Evolutionary conservation across 2,329 filamentous ascomycete genomes (phyloP), one percentile per base, ranked within the genome.

Genomic region (Xylaria sp.): DNA sequence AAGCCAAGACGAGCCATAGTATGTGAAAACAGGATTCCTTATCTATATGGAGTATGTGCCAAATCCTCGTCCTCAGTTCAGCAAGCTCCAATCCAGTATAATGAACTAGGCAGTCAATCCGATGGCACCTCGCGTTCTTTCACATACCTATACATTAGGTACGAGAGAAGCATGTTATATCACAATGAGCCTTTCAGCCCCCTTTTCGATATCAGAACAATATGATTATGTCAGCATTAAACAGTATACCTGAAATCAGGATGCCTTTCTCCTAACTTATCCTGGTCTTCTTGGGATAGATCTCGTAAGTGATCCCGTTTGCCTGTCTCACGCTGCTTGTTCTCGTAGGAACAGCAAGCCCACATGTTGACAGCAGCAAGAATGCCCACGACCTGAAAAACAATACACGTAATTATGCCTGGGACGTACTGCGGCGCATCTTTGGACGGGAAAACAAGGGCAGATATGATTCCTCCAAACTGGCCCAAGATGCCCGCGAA

Each of bases 401-500:
- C 57, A 22, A 56, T 73, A 62, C 72, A 71, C 63, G 56, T 66
- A 47, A 64, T 68, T 39, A 60, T 71, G n/a, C 63, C 69, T 16
- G 51, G 59, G 37, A 63, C 65, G 6, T 68, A 65, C 50, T 72
- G 69, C 42, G 50, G 62, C 8, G 50, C 59, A 42, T 63, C 57
- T 7, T 61, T 65, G 19, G 44, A 57, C 11, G 56, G 51, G 59
- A 69, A 58, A 60, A 67, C 47, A 48, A 65, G 26, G 1, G 63
- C 61, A 4, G 63, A 65, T 52, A 67, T 62, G 51, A 68, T 66
- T 21, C 71, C 70, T n/a, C 66, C 71, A 26, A 72, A 18, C 65
- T 79, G 78, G 0, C 77, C 77, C 39, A 77, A 71, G 4, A 69
- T 72, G 19, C 78, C 76, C 49, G 77, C 75, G 59, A 78, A 73